Conservation (phyloP, 1,284 basidiomycete genomes). For the Psilocybe mexicana region DNA sequence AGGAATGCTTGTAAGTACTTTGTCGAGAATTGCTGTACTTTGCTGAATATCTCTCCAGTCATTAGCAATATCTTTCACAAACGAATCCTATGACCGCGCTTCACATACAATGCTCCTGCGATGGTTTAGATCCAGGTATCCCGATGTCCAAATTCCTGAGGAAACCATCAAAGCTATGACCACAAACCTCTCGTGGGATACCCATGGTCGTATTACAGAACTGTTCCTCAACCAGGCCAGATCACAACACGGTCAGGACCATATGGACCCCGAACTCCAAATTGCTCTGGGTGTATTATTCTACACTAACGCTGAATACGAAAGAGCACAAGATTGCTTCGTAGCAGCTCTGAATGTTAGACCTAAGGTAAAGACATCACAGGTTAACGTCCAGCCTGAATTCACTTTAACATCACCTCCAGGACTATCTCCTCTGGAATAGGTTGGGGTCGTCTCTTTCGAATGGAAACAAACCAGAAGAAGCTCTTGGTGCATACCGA, state of each 20-base stretch:
- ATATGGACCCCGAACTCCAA: slow-evolving; percentile 92
- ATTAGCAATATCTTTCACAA: slow-evolving; percentile 95
- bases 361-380: slow-evolving; percentile 49
- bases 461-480: slow-evolving; percentile 93
- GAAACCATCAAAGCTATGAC: slow-evolving; percentile 58
- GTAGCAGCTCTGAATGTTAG: slow-evolving; percentile 78
- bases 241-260: slow-evolving; percentile 66
- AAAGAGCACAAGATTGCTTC: slow-evolving; percentile 89
- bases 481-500: slow-evolving; percentile 93
- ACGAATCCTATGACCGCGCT: slow-evolving; percentile 90
- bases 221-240: slow-evolving; percentile 86
- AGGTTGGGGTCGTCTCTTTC: slow-evolving; percentile 93
- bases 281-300: slow-evolving; percentile 92
- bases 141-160: slow-evolving; percentile 58
- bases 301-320: slow-evolving; percentile 82
- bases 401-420: background rate
- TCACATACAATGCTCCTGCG: slow-evolving; percentile 88
- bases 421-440: slow-evolving; percentile 97
- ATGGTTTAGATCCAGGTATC: slow-evolving; percentile 83
- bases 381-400: background rate
- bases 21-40: background rate
- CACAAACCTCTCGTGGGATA: slow-evolving; percentile 79
- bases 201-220: slow-evolving; percentile 81
- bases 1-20: slow-evolving; percentile 77
- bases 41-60: slow-evolving; percentile 50